Evolutionary conservation across 1,139 yeast genomes (phyloP).

Genomic region (Pneumocystis sp.): DNA sequence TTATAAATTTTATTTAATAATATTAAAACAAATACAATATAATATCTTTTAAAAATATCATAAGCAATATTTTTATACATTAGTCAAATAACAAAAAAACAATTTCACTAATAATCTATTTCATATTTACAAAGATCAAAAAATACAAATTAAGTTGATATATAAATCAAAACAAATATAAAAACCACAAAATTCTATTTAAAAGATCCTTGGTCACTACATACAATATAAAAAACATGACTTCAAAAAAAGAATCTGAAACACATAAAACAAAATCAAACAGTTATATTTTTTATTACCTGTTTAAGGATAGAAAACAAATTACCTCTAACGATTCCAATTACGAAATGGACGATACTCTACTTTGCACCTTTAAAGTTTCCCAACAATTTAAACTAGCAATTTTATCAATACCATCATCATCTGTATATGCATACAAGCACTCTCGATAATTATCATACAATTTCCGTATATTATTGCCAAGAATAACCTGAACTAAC

Average conservation of each 20-base stretch:
- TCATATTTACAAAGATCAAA: background rate
- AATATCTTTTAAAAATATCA: too few relatives aligned
- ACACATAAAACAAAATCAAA: background rate
- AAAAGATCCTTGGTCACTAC: background rate
- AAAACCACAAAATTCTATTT: background rate
- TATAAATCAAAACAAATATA: background rate
- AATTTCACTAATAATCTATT: background rate
- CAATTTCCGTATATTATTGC: conserved; percentile 50
- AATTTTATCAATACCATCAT: conserved; percentile 77
- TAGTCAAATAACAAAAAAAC: background rate
- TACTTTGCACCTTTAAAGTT: conserved; percentile 20
- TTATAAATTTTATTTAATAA: too few relatives aligned
- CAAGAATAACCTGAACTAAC: conserved; percentile 75
- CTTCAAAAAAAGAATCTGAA: background rate
- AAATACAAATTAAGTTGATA: background rate
- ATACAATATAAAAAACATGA: background rate
- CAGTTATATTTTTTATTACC: background rate
- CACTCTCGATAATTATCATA: background rate
- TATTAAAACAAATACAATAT: too few relatives aligned
- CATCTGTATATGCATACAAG: conserved; percentile 29
- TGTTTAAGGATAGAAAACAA: background rate
- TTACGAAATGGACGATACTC: background rate
- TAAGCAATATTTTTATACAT: too few relatives aligned
- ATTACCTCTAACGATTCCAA: background rate
- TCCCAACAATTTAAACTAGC: conserved; percentile 85